A percentile compares a stretch with the other conserved stretches of the same genome.
These are phyloP conservation scores for Dichotomocladium elegans DNA, from an alignment of 371 early-diverging fungal species.

Conservation along the genomic window DNA sequence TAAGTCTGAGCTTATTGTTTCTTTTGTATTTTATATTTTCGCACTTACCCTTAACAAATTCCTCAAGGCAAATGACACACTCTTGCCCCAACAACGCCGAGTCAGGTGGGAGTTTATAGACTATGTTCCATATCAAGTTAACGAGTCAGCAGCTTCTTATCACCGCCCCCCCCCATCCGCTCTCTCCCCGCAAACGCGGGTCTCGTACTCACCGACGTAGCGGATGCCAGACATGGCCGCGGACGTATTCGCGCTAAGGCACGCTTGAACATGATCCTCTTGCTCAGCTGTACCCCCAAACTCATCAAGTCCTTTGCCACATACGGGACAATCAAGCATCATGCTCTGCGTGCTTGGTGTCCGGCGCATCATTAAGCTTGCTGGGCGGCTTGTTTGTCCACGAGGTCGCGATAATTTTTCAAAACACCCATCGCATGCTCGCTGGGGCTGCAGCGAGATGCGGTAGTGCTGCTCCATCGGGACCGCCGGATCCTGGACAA, in stretches of 20 bases:
- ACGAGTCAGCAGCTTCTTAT: too few relatives aligned
- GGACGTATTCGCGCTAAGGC: slow-evolving; percentile 46
- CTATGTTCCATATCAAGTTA: slow-evolving; percentile 18
- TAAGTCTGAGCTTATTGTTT: background rate
- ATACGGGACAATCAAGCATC: slow-evolving; percentile 78
- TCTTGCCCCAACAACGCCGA: slow-evolving; percentile 63
- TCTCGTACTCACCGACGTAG: slow-evolving; percentile 61
- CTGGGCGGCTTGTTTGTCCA: background rate
- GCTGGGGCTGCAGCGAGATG: slow-evolving; percentile 41
- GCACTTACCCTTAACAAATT: slow-evolving; percentile 59
- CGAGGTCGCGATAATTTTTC: slow-evolving; percentile 10
- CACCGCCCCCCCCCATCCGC: too few relatives aligned
- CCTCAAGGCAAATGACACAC: slow-evolving; percentile 83
- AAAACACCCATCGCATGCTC: slow-evolving; percentile 54
- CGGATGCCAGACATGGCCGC: slow-evolving; percentile 48
- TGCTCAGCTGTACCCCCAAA: slow-evolving; percentile 35
- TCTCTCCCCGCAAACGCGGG: too few relatives aligned
- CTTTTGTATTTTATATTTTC: background rate
- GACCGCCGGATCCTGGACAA: slow-evolving; percentile 46
- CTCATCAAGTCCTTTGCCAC: slow-evolving; percentile 39
- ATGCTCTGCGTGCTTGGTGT: slow-evolving; percentile 48
- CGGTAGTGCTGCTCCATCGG: slow-evolving; percentile 23
- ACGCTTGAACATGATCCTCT: slow-evolving; percentile 71
- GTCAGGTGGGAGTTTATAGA: slow-evolving; percentile 48
- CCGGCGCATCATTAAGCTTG: slow-evolving; percentile 20